Evolutionary conservation across 169 alveolate species (phyloP).

Genomic region (Babesia bovis): DNA sequence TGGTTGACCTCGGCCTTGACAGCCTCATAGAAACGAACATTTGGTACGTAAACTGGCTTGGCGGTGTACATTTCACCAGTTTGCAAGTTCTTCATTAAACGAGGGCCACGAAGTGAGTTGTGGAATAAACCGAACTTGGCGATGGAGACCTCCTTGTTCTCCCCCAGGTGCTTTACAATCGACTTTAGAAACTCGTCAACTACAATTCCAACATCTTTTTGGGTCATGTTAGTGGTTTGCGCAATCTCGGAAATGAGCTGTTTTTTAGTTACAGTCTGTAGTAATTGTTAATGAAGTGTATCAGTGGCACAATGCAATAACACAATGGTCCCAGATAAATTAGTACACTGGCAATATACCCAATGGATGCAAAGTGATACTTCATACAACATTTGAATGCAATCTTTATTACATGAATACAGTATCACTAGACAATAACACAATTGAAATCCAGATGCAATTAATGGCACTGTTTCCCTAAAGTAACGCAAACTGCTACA

Average conservation of each 20-base stretch:
- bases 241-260: slow-evolving; percentile 61
- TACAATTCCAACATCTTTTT: slow-evolving; percentile 64
- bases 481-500: too few species aligned
- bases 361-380: too few species aligned
- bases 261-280: slow-evolving; percentile 55
- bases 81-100: slow-evolving; percentile 62
- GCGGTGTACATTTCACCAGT: slow-evolving; percentile 68
- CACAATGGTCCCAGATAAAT: too few species aligned
- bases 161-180: slow-evolving; percentile 35
- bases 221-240: slow-evolving; percentile 54
- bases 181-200: slow-evolving; percentile 52
- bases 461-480: too few species aligned
- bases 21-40: slow-evolving; percentile 57
- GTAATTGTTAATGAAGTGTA: too few species aligned
- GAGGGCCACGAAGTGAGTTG: slow-evolving; percentile 61
- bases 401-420: too few species aligned
- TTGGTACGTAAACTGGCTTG: slow-evolving; percentile 66
- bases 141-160: slow-evolving; percentile 49
- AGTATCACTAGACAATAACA: too few species aligned
- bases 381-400: too few species aligned
- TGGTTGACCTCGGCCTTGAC: slow-evolving; percentile 51
- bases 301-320: too few species aligned
- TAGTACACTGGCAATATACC: too few species aligned
- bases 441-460: too few species aligned
- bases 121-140: slow-evolving; percentile 65